Evolutionary conservation across 2,329 filamentous ascomycete genomes (phyloP).

Genomic region (Colletotrichum ledebouriae): DNA sequence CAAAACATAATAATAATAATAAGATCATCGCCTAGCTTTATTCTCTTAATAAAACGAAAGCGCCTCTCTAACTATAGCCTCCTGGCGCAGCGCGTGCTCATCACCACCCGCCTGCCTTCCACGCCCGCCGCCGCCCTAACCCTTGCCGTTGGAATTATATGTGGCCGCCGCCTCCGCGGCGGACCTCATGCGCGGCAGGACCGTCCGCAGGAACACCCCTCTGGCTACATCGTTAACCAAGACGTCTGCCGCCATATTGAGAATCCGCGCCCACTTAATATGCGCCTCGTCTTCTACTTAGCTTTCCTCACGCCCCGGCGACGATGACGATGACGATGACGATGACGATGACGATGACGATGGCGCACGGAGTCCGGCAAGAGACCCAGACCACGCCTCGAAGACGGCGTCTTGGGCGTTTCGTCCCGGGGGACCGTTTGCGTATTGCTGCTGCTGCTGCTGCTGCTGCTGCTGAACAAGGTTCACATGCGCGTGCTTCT

Average conservation of each 20-base stretch:
- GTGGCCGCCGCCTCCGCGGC: background rate
- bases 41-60: background rate
- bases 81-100: background rate
- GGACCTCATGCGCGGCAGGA: slow-evolving; percentile 1
- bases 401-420: background rate
- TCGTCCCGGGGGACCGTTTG: background rate
- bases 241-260: background rate
- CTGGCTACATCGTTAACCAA: background rate
- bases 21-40: background rate
- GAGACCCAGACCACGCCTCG: slow-evolving; percentile 5
- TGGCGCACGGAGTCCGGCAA: background rate
- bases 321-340: background rate
- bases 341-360: background rate
- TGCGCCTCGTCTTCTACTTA: background rate
- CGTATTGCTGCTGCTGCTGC: background rate
- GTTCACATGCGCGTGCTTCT: background rate
- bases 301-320: background rate
- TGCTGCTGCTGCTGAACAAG: too few species aligned
- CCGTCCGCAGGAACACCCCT: background rate
- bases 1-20: background rate
- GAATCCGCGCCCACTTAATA: slow-evolving; percentile 1
- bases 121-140: background rate
- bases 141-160: too few species aligned
- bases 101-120: slow-evolving; percentile 2
- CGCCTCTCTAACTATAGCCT: background rate